A percentile compares a stretch with the other conserved stretches of the same genome.
These are phyloP conservation scores for Daldinia vernicosa DNA, from an alignment of 495 filamentous ascomycete species.

Conservation along the genomic window DNA sequence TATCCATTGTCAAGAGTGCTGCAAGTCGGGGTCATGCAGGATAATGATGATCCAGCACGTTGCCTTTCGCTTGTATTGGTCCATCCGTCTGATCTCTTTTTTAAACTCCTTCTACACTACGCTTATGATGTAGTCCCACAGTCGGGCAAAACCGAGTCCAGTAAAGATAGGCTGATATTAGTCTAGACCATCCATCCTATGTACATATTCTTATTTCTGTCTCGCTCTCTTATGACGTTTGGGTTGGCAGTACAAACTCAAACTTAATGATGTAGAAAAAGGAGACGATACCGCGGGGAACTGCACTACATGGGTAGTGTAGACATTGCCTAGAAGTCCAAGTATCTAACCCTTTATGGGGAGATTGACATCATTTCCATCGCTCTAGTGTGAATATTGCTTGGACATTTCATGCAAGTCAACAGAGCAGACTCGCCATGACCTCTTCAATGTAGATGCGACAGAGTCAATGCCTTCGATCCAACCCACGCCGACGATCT, in stretches of 20 bases:
- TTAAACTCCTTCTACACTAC: slow-evolving; percentile 7
- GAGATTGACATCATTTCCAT: slow-evolving; percentile 40
- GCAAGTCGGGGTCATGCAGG: slow-evolving; percentile 24
- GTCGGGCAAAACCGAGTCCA: slow-evolving; percentile 10
- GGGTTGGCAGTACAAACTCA: neutral
- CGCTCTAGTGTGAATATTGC: slow-evolving; percentile 22
- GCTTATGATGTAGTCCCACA: neutral
- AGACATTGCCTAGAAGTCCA: neutral
- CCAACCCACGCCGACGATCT: neutral
- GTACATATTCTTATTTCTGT: neutral
- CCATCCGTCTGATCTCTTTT: slow-evolving; percentile 24
- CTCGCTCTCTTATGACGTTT: slow-evolving; percentile 4
- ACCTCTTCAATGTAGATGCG: slow-evolving; percentile 28
- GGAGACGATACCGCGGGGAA: neutral
- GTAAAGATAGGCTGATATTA: neutral
- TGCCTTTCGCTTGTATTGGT: slow-evolving; percentile 23
- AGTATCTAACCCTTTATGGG: slow-evolving; percentile 25
- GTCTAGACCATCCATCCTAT: neutral
- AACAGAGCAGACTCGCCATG: slow-evolving; percentile 1
- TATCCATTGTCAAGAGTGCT: neutral
- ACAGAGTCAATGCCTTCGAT: slow-evolving; percentile 7
- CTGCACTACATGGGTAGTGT: neutral
- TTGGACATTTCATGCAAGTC: slow-evolving; percentile 38
- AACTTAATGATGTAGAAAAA: neutral
- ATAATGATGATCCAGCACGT: slow-evolving; percentile 10